Conservation (phyloP, 805 yeast species). For the Nakazawaea anatomiae region DNA sequence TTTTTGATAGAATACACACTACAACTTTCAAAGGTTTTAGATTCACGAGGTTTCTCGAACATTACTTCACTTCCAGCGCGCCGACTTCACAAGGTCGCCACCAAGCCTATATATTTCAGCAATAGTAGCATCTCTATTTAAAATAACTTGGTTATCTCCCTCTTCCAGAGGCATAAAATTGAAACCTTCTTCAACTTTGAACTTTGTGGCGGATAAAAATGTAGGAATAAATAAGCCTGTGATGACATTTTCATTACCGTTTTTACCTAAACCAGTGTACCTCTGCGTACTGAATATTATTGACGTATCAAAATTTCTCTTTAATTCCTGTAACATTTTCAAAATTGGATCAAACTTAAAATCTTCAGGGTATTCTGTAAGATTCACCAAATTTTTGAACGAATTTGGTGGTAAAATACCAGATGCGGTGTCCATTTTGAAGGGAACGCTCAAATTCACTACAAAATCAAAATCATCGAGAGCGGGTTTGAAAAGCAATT, state of each 20-base stretch:
- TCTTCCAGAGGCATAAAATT: conserved; percentile 56
- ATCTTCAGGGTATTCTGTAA: conserved; percentile 35
- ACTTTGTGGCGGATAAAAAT: conserved; percentile 50
- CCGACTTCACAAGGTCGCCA: conserved; percentile 49
- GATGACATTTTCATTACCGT: conserved; percentile 52
- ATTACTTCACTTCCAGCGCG: conserved; percentile 13
- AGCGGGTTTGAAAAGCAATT: conserved; percentile 72
- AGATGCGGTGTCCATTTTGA: conserved; percentile 35
- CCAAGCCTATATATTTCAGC: conserved; percentile 67
- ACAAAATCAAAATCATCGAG: conserved; percentile 80
- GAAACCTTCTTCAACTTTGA: conserved; percentile 74
- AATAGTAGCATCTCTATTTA: conserved; percentile 69
- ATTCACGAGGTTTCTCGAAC: conserved; percentile 1
- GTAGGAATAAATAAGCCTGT: conserved; percentile 80
- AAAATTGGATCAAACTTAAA: conserved; percentile 51
- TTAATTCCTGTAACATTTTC: conserved; percentile 55
- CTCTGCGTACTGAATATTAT: conserved; percentile 64
- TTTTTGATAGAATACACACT: not conserved
- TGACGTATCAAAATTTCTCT: conserved; percentile 56
- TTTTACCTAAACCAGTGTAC: conserved; percentile 46
- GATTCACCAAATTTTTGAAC: conserved; percentile 55
- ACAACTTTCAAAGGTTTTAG: not conserved
- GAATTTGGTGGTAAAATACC: conserved; percentile 52
- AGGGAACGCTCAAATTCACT: conserved; percentile 43
- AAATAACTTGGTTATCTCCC: conserved; percentile 32